Conservation (phyloP, 2,329 filamentous ascomycete genomes). For the Colletotrichum chrysophilum region DNA sequence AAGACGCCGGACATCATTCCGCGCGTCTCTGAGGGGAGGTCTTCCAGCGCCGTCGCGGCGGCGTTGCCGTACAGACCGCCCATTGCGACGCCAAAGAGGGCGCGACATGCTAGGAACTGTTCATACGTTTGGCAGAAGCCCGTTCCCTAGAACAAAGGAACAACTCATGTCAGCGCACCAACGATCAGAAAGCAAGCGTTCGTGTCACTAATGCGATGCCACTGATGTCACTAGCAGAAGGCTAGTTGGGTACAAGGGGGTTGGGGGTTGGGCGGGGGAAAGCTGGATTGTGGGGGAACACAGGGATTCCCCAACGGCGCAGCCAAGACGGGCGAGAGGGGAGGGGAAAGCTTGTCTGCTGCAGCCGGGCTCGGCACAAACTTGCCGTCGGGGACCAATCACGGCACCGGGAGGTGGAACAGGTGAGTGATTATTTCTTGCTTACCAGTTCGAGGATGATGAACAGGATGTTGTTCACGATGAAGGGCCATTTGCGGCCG, state of each 20-base stretch:
- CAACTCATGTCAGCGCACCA: neutral
- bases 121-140: conserved; percentile 72
- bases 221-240: neutral
- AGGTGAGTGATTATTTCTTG: conserved; percentile 21
- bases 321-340: conserved; percentile 14
- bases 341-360: conserved; percentile 17
- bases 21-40: conserved; percentile 70
- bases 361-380: neutral
- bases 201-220: neutral
- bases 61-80: conserved; percentile 82
- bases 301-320: conserved; percentile 12
- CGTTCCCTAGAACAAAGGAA: conserved; percentile 50
- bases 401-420: neutral
- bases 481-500: conserved; percentile 73
- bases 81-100: conserved; percentile 82
- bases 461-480: conserved; percentile 76
- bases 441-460: conserved; percentile 73
- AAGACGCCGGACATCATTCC: conserved; percentile 79
- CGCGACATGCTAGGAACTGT: conserved; percentile 76
- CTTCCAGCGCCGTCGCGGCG: conserved; percentile 79
- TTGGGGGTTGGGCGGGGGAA: neutral
- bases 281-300: neutral
- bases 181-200: neutral
- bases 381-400: neutral
- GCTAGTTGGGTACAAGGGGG: neutral